Conservation (phyloP, 805 yeast genomes). For the Cyberlindnera petersonii region DNA sequence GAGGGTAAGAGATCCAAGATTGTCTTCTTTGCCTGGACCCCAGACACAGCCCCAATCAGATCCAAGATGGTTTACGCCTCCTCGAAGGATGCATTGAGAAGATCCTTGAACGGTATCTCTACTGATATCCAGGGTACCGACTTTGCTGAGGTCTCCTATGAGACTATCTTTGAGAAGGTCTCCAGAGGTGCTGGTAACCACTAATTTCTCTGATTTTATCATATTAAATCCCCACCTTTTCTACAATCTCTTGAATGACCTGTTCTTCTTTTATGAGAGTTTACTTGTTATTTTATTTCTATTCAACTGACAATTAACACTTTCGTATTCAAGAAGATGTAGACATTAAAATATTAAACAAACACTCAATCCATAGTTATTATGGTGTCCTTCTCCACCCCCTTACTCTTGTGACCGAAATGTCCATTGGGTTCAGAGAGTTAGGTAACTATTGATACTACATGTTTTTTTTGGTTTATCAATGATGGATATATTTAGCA, state of each 20-base stretch:
- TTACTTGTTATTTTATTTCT: too few relatives aligned
- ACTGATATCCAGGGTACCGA: slow-evolving; percentile 98
- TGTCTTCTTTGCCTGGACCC: slow-evolving; percentile 85
- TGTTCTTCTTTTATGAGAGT: background rate
- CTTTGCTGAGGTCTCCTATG: slow-evolving; percentile 93
- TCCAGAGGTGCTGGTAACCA: slow-evolving; percentile 38
- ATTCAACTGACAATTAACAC: too few relatives aligned
- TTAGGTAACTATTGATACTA: too few relatives aligned
- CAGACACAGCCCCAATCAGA: slow-evolving; percentile 94
- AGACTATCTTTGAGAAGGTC: slow-evolving; percentile 85
- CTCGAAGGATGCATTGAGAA: slow-evolving; percentile 96
- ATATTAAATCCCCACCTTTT: background rate
- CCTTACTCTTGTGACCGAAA: too few relatives aligned
- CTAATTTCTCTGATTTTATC: slow-evolving; percentile 2
- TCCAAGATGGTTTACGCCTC: slow-evolving; percentile 97
- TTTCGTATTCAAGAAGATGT: too few relatives aligned
- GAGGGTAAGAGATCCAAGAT: slow-evolving; percentile 91
- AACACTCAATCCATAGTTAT: too few relatives aligned
- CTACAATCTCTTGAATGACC: background rate
- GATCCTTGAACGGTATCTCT: slow-evolving; percentile 92
- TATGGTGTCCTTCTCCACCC: too few relatives aligned
- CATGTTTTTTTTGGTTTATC: too few relatives aligned
- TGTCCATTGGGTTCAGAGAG: too few relatives aligned
- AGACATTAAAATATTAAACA: too few relatives aligned
- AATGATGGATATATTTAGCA: too few relatives aligned